Evolutionary conservation across 257 asterid species (phyloP), one percentile per base, ranked within the genome.

Genomic region (Jasminum sambac): DNA sequence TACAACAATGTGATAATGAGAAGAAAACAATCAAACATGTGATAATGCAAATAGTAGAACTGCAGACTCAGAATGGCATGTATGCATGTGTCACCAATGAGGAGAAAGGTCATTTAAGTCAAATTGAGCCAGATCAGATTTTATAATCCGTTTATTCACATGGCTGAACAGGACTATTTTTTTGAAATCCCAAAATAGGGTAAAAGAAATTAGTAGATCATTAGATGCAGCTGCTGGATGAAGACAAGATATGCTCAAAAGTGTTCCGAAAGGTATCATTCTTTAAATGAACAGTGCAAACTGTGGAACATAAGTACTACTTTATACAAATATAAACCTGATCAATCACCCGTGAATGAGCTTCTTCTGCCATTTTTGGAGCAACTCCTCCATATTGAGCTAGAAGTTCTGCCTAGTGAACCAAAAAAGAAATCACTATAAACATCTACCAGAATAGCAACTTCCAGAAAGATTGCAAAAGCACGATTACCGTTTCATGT

Each of bases 351-450:
- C 76, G 75, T 3, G 90, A 69, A 21, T 94, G 99, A 71, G 96
- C 98, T 86, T 91, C 96, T 84, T 95, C 98, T 68, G 99, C 98
- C 99, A 89, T 95, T 80, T 91, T 95, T 66, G 99, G 99, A 84
- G 98, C 91, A 81, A 95, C 98, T 63, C 99, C 98, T 71, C 99
- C 99, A 73, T 89, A 91, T 26, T 60, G 81, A 69, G 82, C 98
- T 11, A 95, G 96, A 87, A 95, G 82, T 71, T 91, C 98, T 64
- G 91, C 96, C 99, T 94, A 88, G 76, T 40, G 67, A 76, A 76
- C 78, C 72, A 50, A 78, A 79, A 63, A 23, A 66, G 44, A 71
- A 44, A 16, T 58, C 26, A 63, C 41, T 68, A 70, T 66, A 66
- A 30, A 61, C 44, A 58, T 17, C 59, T 50, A n/a, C 25, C 58